phyloP scores from a whole-genome alignment of 2,329 filamentous ascomycete species.

The Neopestalotiopsis clavispora region DNA sequence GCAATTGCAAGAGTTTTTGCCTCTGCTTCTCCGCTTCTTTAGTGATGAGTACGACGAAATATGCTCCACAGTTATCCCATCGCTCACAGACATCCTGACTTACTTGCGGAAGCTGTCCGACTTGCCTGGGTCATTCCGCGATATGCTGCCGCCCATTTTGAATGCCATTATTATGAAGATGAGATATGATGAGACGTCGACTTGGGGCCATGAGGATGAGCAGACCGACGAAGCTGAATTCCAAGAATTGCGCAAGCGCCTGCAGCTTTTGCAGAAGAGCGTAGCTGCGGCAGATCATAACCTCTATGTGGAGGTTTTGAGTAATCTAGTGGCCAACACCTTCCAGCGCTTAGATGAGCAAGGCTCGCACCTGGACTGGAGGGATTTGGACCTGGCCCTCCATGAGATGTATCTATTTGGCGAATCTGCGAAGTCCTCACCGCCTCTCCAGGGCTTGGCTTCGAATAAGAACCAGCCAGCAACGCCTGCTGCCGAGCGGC shows the following conservation, averaged over 20 bases:
- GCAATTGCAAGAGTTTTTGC: conserved; percentile 82
- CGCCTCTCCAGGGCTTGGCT: conserved; percentile 85
- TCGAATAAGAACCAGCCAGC: conserved; percentile 78
- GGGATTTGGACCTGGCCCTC: conserved; percentile 90
- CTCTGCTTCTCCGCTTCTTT: conserved; percentile 90
- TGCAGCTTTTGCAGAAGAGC: conserved; percentile 91
- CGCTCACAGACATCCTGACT: conserved; percentile 88
- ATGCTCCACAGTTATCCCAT: conserved; percentile 93
- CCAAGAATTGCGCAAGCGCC: conserved; percentile 86
- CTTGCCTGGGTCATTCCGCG: conserved; percentile 75
- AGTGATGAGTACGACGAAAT: conserved; percentile 98
- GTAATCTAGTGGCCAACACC: conserved; percentile 84
- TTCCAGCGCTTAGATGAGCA: conserved; percentile 81
- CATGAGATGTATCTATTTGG: conserved; percentile 97
- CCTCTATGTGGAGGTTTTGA: conserved; percentile 87
- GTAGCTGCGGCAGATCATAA: conserved; percentile 87
- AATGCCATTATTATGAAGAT: conserved; percentile 95
- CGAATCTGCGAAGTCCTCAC: conserved; percentile 75
- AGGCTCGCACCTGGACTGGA: conserved; percentile 83
- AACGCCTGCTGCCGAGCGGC: conserved; percentile 76
- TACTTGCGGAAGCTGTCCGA: conserved; percentile 83
- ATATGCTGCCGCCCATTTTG: conserved; percentile 84
- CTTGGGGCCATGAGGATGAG: conserved; percentile 92
- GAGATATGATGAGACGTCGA: conserved; percentile 94
- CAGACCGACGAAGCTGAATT: conserved; percentile 98